Conservation (phyloP, 2,329 filamentous ascomycete genomes). For the Pestalotiopsis sp. region DNA sequence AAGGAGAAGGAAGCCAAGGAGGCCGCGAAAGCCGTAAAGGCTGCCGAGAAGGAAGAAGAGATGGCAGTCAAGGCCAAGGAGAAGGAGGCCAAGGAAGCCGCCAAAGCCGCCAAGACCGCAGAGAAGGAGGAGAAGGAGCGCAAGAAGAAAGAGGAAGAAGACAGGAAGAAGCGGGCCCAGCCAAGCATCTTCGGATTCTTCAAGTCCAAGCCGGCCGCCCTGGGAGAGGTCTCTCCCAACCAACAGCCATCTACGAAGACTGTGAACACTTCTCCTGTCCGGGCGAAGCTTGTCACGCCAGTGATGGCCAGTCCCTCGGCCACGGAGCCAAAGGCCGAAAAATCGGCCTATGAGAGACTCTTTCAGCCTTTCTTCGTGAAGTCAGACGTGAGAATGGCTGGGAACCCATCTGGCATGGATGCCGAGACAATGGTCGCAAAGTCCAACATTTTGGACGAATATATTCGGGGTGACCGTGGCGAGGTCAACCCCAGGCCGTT, state of each 20-base stretch:
- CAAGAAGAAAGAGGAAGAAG: slow-evolving; percentile 39
- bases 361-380: slow-evolving; percentile 86
- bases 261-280: slow-evolving; percentile 4
- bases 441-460: slow-evolving; percentile 54
- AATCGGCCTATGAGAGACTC: slow-evolving; percentile 64
- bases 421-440: slow-evolving; percentile 55
- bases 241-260: slow-evolving; percentile 21
- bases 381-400: slow-evolving; percentile 71
- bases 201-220: slow-evolving; percentile 26
- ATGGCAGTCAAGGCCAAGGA: slow-evolving; percentile 20
- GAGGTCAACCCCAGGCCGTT: slow-evolving; percentile 46
- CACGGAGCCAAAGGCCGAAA: slow-evolving; percentile 26
- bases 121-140: slow-evolving; percentile 60
- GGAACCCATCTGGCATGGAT: slow-evolving; percentile 60
- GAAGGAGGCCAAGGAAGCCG: slow-evolving; percentile 17
- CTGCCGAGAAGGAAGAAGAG: slow-evolving; percentile 55
- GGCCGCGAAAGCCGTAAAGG: slow-evolving; percentile 25
- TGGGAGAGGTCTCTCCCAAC: slow-evolving; percentile 25
- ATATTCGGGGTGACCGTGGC: slow-evolving; percentile 48
- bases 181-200: slow-evolving; percentile 10
- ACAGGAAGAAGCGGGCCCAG: slow-evolving; percentile 34
- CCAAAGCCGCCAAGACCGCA: slow-evolving; percentile 28
- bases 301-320: neutral
- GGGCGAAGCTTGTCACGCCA: neutral
- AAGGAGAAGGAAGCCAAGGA: slow-evolving; percentile 17